Percentiles rank a stretch among this genome's conserved stretches.
phyloP scores from a whole-genome alignment of 345 rosid genomes.

The Litchi chinensis region DNA sequence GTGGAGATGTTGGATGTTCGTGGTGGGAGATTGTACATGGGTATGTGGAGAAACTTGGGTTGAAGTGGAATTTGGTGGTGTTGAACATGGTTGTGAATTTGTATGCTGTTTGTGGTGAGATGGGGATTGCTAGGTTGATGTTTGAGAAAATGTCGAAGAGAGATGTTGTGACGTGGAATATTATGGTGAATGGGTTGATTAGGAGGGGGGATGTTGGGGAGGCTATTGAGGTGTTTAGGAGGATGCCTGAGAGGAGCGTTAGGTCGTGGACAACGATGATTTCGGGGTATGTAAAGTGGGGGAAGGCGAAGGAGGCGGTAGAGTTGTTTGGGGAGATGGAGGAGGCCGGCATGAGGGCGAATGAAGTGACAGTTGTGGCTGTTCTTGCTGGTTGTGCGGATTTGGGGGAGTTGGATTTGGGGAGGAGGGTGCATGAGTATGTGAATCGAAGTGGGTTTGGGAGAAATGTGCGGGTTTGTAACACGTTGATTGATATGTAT shows the following conservation, averaged over 20 bases:
- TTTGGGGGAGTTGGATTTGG: slow-evolving; percentile 37
- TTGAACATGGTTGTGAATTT: slow-evolving; percentile 34
- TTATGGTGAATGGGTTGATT: slow-evolving; percentile 30
- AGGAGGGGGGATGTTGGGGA: slow-evolving; percentile 28
- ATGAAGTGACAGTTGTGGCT: slow-evolving; percentile 39
- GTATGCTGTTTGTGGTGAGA: slow-evolving; percentile 35
- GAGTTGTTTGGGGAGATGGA: slow-evolving; percentile 40
- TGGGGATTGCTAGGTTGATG: slow-evolving; percentile 32
- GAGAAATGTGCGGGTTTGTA: slow-evolving; percentile 29
- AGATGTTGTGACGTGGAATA: slow-evolving; percentile 45
- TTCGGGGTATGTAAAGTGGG: slow-evolving; percentile 31
- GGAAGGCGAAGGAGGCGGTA: slow-evolving; percentile 35
- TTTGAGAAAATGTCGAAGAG: slow-evolving; percentile 44
- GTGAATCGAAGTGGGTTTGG: slow-evolving; percentile 28
- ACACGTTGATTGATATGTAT: slow-evolving; percentile 48
- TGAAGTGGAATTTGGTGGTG: slow-evolving; percentile 33
- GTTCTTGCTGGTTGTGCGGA: slow-evolving; percentile 43
- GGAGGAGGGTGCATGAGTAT: slow-evolving; percentile 39
- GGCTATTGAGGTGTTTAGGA: slow-evolving; percentile 26
- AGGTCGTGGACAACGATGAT: slow-evolving; percentile 44
- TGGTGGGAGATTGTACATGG: slow-evolving; percentile 35
- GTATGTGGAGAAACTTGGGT: slow-evolving; percentile 41
- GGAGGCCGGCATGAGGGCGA: slow-evolving; percentile 26
- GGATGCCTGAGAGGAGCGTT: slow-evolving; percentile 41
- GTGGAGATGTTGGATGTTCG: slow-evolving; percentile 15